These are phyloP conservation scores for Fusarium sp. DNA, from an alignment of 2,329 filamentous ascomycete species.

Conservation along the genomic window DNA sequence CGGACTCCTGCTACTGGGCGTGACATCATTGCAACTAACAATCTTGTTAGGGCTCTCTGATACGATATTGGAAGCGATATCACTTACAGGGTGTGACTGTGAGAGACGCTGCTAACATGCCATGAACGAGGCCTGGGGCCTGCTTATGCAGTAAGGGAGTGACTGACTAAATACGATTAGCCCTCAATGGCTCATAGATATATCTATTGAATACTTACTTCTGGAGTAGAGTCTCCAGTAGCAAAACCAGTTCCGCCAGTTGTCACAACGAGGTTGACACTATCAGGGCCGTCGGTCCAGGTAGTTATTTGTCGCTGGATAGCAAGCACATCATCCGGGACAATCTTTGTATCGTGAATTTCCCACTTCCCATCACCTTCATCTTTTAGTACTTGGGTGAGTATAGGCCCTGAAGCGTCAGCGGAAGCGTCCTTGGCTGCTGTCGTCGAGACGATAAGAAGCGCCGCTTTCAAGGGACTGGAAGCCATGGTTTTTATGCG, in stretches of 20 bases:
- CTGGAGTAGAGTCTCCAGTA: slow-evolving; percentile 84
- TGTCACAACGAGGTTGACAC: slow-evolving; percentile 81
- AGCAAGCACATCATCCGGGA: slow-evolving; percentile 77
- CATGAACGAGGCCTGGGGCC: slow-evolving; percentile 92
- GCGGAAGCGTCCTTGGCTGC: slow-evolving; percentile 81
- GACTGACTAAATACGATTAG: slow-evolving; percentile 67
- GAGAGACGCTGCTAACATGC: slow-evolving; percentile 88
- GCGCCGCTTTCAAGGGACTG: slow-evolving; percentile 72
- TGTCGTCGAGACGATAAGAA: slow-evolving; percentile 92
- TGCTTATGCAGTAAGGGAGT: slow-evolving; percentile 81
- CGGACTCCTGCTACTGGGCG: slow-evolving; percentile 90
- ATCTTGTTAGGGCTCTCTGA: slow-evolving; percentile 31
- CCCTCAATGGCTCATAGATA: not conserved
- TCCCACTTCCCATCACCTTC: slow-evolving; percentile 79
- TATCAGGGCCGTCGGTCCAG: slow-evolving; percentile 76
- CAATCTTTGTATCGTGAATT: slow-evolving; percentile 75
- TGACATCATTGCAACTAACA: slow-evolving; percentile 92
- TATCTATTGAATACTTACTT: slow-evolving; percentile 63
- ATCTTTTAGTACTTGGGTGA: slow-evolving; percentile 75
- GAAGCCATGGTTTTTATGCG: slow-evolving; percentile 40
- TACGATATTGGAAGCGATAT: too few species aligned
- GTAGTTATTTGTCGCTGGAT: slow-evolving; percentile 79
- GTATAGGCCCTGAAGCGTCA: slow-evolving; percentile 75
- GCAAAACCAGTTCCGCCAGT: slow-evolving; percentile 96
- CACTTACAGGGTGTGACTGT: slow-evolving; percentile 87